Percentiles rank a stretch among this genome's conserved stretches.
These are phyloP conservation scores for Trichoderma sp. DNA, from an alignment of 2,329 filamentous ascomycete species.

Conservation along the genomic window DNA sequence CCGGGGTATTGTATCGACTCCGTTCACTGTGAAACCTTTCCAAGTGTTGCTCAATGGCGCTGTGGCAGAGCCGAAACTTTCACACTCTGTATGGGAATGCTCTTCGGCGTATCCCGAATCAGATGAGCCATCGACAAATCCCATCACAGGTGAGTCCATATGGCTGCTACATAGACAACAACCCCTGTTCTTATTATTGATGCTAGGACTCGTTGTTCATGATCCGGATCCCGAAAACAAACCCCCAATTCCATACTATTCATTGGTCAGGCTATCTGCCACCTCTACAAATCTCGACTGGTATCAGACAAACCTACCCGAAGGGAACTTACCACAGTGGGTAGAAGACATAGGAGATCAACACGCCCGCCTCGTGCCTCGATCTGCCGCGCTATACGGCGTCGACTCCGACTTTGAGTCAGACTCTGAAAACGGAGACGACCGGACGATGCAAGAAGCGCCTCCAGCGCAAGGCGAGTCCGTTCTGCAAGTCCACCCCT, in stretches of 20 bases:
- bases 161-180: background rate
- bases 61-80: conserved; percentile 28
- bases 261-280: conserved; percentile 55
- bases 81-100: conserved; percentile 49
- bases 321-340: conserved; percentile 46
- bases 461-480: conserved; percentile 26
- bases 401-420: conserved; percentile 34
- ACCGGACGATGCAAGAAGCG: conserved; percentile 26
- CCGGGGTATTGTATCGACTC: conserved; percentile 57
- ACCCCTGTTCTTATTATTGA: background rate
- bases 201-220: conserved; percentile 50
- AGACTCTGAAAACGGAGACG: conserved; percentile 31
- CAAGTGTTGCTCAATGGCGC: conserved; percentile 47
- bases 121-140: conserved; percentile 38
- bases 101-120: conserved; percentile 47
- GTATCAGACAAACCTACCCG: conserved; percentile 53
- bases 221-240: conserved; percentile 32
- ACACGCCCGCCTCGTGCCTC: conserved; percentile 47
- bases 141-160: conserved; percentile 29
- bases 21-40: conserved; percentile 52
- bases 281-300: conserved; percentile 54
- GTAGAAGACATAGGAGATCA: conserved; percentile 49
- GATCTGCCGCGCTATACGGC: conserved; percentile 46
- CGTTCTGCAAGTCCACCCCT: conserved; percentile 49
- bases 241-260: conserved; percentile 48